A percentile compares a stretch with the other conserved stretches of the same genome.
Conservation (phyloP, 106 monocot genomes). For the Xerophyta viscosa region DNA sequence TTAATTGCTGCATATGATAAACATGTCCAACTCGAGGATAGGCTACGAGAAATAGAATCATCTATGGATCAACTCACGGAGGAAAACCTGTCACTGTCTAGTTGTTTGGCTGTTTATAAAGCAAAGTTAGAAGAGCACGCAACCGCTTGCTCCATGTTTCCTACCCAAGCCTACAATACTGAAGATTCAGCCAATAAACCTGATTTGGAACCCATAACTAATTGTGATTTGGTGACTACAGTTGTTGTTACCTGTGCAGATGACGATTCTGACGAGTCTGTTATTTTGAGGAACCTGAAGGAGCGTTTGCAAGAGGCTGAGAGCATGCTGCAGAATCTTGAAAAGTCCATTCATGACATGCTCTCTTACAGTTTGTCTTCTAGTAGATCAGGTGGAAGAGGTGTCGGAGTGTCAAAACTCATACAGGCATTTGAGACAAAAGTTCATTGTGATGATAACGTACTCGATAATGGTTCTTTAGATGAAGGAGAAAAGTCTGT, state of each 20-base stretch:
- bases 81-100: slow-evolving; percentile 48
- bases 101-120: slow-evolving; percentile 29
- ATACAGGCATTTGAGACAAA: slow-evolving; percentile 92
- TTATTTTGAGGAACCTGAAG: slow-evolving; percentile 19
- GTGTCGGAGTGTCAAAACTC: slow-evolving; percentile 73
- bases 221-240: background rate
- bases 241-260: background rate
- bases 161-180: slow-evolving; percentile 11
- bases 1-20: slow-evolving; percentile 31
- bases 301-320: slow-evolving; percentile 34
- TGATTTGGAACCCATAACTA: background rate
- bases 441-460: slow-evolving; percentile 14
- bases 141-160: background rate
- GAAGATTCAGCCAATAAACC: slow-evolving; percentile 3
- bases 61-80: slow-evolving; percentile 35
- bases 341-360: slow-evolving; percentile 42
- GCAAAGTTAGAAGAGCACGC: slow-evolving; percentile 35
- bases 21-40: slow-evolving; percentile 34
- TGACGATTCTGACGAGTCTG: slow-evolving; percentile 12
- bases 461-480: slow-evolving; percentile 16
- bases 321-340: slow-evolving; percentile 33
- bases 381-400: slow-evolving; percentile 22
- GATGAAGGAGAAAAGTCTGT: slow-evolving; percentile 22
- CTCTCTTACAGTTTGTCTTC: slow-evolving; percentile 27
- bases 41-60: slow-evolving; percentile 26